These are phyloP conservation scores for Jaltomata sinuosa DNA, from an alignment of 257 asterid genomes.

Conservation along the genomic window DNA sequence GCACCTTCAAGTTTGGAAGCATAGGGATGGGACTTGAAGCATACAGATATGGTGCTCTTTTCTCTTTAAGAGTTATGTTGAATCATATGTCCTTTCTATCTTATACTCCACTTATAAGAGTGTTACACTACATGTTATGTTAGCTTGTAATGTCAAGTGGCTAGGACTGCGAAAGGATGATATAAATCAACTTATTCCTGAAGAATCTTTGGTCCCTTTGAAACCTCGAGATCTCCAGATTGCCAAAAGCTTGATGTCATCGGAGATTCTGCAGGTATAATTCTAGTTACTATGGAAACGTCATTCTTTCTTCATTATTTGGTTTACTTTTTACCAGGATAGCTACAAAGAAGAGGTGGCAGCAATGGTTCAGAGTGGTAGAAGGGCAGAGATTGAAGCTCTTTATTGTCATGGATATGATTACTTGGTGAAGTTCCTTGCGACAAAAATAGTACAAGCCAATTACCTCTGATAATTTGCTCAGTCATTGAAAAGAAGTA, in stretches of 20 bases:
- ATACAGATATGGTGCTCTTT: slow-evolving; percentile 66
- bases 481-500: neutral
- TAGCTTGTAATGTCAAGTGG: slow-evolving; percentile 93
- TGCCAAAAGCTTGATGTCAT: slow-evolving; percentile 64
- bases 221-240: slow-evolving; percentile 68
- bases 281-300: neutral
- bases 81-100: neutral
- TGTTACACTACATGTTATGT: neutral
- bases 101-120: neutral
- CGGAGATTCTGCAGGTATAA: slow-evolving; percentile 61
- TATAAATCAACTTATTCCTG: slow-evolving; percentile 54
- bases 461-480: slow-evolving; percentile 21
- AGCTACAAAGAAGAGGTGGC: slow-evolving; percentile 72
- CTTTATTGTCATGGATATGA: slow-evolving; percentile 79
- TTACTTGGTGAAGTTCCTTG: slow-evolving; percentile 55
- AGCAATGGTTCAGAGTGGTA: slow-evolving; percentile 54
- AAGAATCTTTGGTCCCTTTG: slow-evolving; percentile 56
- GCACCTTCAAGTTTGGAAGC: slow-evolving; percentile 91
- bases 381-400: slow-evolving; percentile 87
- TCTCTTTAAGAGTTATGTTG: neutral
- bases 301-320: neutral
- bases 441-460: slow-evolving; percentile 71
- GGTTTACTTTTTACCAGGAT: slow-evolving; percentile 28
- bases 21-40: slow-evolving; percentile 94
- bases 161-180: slow-evolving; percentile 84